phyloP scores from a whole-genome alignment of 441 rosid genomes.

The Flueggea neowawraea region DNA sequence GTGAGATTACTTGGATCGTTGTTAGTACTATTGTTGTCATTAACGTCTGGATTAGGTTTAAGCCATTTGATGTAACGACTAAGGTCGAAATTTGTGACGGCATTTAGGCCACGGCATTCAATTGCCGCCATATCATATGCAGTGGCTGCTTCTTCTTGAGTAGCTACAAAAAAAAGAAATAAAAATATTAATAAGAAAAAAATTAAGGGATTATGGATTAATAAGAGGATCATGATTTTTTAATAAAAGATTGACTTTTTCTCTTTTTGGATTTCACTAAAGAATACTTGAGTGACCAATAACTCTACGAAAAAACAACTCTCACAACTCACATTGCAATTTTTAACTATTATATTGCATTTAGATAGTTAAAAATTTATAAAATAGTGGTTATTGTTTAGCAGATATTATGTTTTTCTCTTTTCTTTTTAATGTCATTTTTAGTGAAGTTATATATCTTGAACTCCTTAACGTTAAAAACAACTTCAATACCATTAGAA shows the following conservation, averaged over 20 bases:
- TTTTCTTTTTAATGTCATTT: too few species aligned
- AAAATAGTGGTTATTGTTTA: too few species aligned
- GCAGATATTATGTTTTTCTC: too few species aligned
- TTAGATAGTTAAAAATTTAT: too few species aligned
- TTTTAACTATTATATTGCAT: too few species aligned
- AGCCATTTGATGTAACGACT: conserved; percentile 38
- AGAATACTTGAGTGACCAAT: too few species aligned
- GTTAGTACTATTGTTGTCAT: conserved; percentile 1
- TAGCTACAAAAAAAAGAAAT: conserved; percentile 63
- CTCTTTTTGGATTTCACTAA: background rate
- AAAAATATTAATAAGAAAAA: background rate
- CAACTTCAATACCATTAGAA: too few species aligned
- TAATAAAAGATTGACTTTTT: background rate
- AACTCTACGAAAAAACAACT: too few species aligned
- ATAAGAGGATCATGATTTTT: background rate
- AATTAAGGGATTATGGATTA: background rate
- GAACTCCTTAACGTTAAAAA: too few species aligned
- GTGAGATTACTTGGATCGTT: conserved; percentile 14
- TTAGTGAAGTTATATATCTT: too few species aligned
- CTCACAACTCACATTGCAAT: too few species aligned
- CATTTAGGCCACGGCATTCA: conserved; percentile 75
- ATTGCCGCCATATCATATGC: conserved; percentile 89
- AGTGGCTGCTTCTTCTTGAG: conserved; percentile 84
- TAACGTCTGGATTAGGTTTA: conserved; percentile 27
- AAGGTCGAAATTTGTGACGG: conserved; percentile 69